These are phyloP conservation scores for Malus sylvestris DNA, from an alignment of 306 rosid genomes.

Conservation along the genomic window DNA sequence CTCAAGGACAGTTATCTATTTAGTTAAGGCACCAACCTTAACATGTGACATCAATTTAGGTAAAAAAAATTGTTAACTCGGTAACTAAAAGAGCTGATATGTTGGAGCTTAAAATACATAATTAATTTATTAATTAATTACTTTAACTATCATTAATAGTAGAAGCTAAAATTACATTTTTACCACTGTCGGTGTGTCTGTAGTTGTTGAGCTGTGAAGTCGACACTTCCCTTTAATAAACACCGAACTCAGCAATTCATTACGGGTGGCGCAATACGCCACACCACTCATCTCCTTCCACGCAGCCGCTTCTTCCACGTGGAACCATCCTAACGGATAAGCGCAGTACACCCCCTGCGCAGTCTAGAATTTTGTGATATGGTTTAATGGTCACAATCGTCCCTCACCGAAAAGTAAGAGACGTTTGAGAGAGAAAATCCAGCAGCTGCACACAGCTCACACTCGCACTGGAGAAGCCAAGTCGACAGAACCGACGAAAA, in stretches of 20 bases:
- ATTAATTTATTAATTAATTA: too few relatives aligned
- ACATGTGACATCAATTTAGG: not conserved
- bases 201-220: not conserved
- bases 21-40: not conserved
- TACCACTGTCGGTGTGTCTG: conserved; percentile 34
- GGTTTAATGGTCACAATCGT: not conserved
- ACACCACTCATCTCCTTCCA: conserved; percentile 13
- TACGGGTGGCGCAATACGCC: not conserved
- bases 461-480: not conserved
- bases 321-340: conserved; percentile 17
- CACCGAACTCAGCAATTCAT: not conserved
- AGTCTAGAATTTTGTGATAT: not conserved
- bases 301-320: conserved; percentile 15
- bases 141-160: too few relatives aligned
- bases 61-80: not conserved
- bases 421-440: not conserved
- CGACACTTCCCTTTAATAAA: not conserved
- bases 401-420: not conserved
- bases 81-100: not conserved
- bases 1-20: not conserved
- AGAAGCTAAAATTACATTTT: not conserved
- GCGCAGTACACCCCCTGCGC: not conserved
- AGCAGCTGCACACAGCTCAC: not conserved
- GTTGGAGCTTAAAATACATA: not conserved
- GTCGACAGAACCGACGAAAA: not conserved